Evolutionary conservation across 75 land plant species (phyloP), one percentile per base, ranked within the genome.

Genomic region (Cunninghamia lanceolata): DNA sequence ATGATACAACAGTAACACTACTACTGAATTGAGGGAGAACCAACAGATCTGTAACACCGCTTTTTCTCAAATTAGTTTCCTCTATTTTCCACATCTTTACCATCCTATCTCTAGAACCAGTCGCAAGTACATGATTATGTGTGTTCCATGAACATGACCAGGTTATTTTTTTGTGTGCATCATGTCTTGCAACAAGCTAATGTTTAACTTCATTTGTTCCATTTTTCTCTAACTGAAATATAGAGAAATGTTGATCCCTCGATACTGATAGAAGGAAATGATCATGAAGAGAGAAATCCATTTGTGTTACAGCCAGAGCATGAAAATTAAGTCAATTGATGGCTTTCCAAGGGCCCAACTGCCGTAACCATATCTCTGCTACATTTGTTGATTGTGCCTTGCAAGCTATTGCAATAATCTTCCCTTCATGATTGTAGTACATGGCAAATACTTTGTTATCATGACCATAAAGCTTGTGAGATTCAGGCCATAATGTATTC

Each of bases 71-170:
- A 13, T 40, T 42, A 40, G n/a, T 84, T 47, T 74, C 79, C 17
- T 9, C 42, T 11, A 96, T 84, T 36, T 85, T 88, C 99, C 99
- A 98, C 0, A 98, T 92, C 86, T 98, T 98, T 35, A 98, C 98
- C 3, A 89, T 91, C 85, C 91, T 95, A 87, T 98, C 99, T 77
- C 99, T 93, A 82, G 99, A 98, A 11, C 97, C 98, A 9, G 99
- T 98, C 75, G 99, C 98, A 90, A 98, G 96, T 83, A 92, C 86
- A 52, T 93, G 91, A 71, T 88, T 85, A 85, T 90, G 91, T 66
- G 94, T 95, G 78, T 93, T 96, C 99, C 99, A 98, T 10, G 98
- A 94, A 82, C 99, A 98, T 36, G 98, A 86, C 99, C 99, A 98
- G 84, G 96, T 95, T 38, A 98, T 98, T 88, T 98, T 91, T 86